Conservation (phyloP, 2,329 filamentous ascomycete species). For the Xylariaceae sp. region DNA sequence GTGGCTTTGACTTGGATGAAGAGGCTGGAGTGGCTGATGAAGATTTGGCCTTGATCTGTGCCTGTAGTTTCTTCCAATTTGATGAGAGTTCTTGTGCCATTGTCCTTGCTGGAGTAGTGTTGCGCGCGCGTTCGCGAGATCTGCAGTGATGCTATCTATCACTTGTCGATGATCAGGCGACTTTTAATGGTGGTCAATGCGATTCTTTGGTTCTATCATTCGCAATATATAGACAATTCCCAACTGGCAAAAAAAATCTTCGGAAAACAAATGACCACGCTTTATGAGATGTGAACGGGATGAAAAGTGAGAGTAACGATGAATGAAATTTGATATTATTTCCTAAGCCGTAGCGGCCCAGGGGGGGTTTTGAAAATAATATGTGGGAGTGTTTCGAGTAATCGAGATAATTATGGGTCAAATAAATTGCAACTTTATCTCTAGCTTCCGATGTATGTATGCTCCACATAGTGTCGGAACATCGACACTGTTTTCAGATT, state of each 20-base stretch:
- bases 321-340: background rate
- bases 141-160: background rate
- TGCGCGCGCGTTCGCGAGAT: background rate
- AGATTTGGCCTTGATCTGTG: constrained; percentile 48
- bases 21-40: constrained; percentile 25
- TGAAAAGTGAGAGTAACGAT: background rate
- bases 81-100: constrained; percentile 52
- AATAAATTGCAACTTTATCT: too few relatives aligned
- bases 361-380: too few relatives aligned
- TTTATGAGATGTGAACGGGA: background rate
- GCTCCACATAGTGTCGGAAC: too few relatives aligned
- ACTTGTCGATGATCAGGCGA: background rate
- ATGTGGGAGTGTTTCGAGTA: too few relatives aligned
- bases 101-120: constrained; percentile 6
- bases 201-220: background rate
- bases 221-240: background rate
- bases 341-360: too few relatives aligned
- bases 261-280: background rate
- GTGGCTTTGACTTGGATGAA: constrained; percentile 4
- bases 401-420: too few relatives aligned
- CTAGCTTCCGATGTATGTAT: too few relatives aligned
- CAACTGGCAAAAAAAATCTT: background rate
- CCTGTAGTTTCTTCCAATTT: constrained; percentile 77
- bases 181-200: background rate
- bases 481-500: too few relatives aligned